These are phyloP conservation scores for Obelidium mucronatum DNA, from an alignment of 192 early-diverging fungal species.

Conservation along the genomic window DNA sequence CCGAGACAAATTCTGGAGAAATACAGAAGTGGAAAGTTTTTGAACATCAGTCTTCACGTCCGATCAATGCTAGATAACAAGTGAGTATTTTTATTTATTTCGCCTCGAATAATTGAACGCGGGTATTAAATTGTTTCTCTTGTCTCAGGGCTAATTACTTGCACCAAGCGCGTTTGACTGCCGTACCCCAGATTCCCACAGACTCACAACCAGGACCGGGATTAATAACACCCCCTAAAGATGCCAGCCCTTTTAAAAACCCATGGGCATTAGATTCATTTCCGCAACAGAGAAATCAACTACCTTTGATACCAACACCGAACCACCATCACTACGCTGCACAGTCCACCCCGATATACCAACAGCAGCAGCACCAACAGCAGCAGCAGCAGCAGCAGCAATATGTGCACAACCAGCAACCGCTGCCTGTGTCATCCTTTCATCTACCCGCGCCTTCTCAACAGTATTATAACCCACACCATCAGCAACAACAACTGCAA, in stretches of 20 bases:
- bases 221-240: constrained; percentile 31
- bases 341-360: background rate
- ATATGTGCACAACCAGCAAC: background rate
- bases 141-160: background rate
- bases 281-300: background rate
- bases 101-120: background rate
- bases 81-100: background rate
- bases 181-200: background rate
- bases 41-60: constrained; percentile 22
- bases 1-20: constrained; percentile 28
- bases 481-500: background rate
- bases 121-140: background rate
- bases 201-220: background rate
- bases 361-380: constrained; percentile 5
- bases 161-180: background rate
- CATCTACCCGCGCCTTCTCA: background rate
- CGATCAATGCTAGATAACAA: constrained; percentile 16
- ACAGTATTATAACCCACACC: background rate
- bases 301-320: background rate
- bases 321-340: background rate
- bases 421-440: background rate
- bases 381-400: background rate
- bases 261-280: background rate
- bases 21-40: constrained; percentile 15
- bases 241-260: constrained; percentile 17